Evolutionary conservation across 2,329 filamentous ascomycete genomes (phyloP).

Genomic region (Thelonectria blattea): DNA sequence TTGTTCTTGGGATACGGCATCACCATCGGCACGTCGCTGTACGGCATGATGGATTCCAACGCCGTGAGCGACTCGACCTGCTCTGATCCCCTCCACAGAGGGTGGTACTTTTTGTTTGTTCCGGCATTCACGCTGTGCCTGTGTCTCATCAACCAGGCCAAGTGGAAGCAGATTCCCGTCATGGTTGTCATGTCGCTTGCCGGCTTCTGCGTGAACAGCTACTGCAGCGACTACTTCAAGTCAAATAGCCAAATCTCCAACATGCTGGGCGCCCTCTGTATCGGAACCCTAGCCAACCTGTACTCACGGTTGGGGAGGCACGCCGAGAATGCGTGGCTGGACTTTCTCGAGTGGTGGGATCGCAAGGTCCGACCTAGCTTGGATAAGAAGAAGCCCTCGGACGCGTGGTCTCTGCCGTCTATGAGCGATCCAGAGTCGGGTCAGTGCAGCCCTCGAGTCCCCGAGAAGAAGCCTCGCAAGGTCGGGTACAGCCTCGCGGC

Average conservation of each 20-base stretch:
- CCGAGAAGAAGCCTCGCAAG: conserved; percentile 46
- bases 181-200: conserved; percentile 77
- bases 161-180: conserved; percentile 77
- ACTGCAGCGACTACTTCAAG: conserved; percentile 69
- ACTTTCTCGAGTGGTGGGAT: conserved; percentile 58
- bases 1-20: conserved; percentile 77
- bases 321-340: conserved; percentile 60
- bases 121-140: conserved; percentile 76
- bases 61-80: conserved; percentile 56
- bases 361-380: conserved; percentile 48
- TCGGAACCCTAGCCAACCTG: conserved; percentile 79
- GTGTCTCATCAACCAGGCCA: conserved; percentile 81
- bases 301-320: conserved; percentile 73
- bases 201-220: conserved; percentile 79
- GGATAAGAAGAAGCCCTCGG: conserved; percentile 36
- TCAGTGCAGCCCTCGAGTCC: conserved; percentile 29
- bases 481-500: conserved; percentile 80
- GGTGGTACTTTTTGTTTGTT: conserved; percentile 73
- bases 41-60: conserved; percentile 65
- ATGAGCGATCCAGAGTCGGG: conserved; percentile 43
- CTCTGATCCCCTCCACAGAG: conserved; percentile 49
- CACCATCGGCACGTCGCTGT: conserved; percentile 70
- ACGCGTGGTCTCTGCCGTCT: conserved; percentile 42
- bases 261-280: conserved; percentile 76
- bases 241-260: conserved; percentile 77